These are phyloP conservation scores for Exophiala xenobiotica DNA, from an alignment of 2,329 filamentous ascomycete species.

Conservation along the genomic window DNA sequence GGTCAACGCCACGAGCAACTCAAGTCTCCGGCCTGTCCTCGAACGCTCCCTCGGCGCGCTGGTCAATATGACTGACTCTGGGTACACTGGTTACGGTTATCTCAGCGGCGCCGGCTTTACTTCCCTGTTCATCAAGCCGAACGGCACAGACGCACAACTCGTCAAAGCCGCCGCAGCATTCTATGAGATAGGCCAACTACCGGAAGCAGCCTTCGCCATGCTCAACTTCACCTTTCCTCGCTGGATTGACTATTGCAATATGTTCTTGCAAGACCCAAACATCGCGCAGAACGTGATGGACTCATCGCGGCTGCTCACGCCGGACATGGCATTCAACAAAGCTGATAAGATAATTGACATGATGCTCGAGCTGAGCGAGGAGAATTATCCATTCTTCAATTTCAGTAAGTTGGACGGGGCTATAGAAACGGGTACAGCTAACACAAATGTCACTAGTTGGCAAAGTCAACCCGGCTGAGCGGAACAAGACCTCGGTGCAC, in stretches of 20 bases:
- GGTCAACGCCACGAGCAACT: conserved; percentile 31
- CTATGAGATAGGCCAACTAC: conserved; percentile 25
- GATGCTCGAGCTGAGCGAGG: conserved; percentile 30
- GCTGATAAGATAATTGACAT: conserved; percentile 32
- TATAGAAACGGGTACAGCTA: neutral
- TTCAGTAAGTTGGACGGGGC: conserved; percentile 30
- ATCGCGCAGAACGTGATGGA: conserved; percentile 37
- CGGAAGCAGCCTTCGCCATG: conserved; percentile 26
- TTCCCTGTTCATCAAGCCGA: conserved; percentile 36
- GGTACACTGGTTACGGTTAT: conserved; percentile 35
- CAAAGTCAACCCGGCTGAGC: conserved; percentile 32
- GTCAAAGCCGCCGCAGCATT: conserved; percentile 25
- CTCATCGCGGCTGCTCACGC: conserved; percentile 33
- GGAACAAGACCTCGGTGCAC: conserved; percentile 35
- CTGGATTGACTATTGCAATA: conserved; percentile 33
- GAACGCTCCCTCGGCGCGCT: conserved; percentile 28
- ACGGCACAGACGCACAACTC: conserved; percentile 33
- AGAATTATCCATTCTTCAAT: conserved; percentile 31
- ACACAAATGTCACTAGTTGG: conserved; percentile 29
- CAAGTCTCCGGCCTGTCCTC: conserved; percentile 28
- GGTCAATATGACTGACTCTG: conserved; percentile 32
- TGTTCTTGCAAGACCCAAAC: conserved; percentile 35
- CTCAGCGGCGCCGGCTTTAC: conserved; percentile 25
- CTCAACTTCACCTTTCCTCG: conserved; percentile 30
- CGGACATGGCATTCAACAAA: conserved; percentile 30